A percentile compares a stretch with the other conserved stretches of the same genome.
phyloP scores from a whole-genome alignment of 768 basidiomycete genomes.

The Sporobolomyces phaffii region DNA sequence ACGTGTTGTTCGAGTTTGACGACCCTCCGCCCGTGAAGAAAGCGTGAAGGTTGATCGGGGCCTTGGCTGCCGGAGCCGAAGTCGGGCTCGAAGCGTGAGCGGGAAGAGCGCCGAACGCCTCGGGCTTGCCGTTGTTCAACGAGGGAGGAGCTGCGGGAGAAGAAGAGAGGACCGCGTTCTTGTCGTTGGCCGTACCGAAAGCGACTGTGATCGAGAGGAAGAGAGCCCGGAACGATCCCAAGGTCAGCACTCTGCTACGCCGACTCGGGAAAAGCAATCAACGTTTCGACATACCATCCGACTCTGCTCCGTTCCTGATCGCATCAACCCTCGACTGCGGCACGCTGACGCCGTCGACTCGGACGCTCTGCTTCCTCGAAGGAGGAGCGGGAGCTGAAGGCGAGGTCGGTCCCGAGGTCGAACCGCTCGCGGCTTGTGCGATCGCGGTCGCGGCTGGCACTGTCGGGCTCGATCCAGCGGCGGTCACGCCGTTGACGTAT shows the following conservation, averaged over 20 bases:
- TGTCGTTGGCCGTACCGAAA: conserved; percentile 38
- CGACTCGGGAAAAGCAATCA: too few species aligned
- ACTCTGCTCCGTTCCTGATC: conserved; percentile 24
- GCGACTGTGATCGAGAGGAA: conserved; percentile 9
- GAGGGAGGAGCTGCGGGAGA: conserved; percentile 36
- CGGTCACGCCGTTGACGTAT: conserved; percentile 31
- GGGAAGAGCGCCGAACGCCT: conserved; percentile 30
- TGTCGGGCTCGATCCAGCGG: conserved; percentile 22
- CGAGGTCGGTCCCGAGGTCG: conserved; percentile 14
- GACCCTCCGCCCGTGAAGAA: conserved; percentile 38
- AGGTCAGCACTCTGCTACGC: too few species aligned
- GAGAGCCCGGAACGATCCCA: background rate
- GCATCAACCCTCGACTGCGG: conserved; percentile 24
- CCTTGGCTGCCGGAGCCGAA: conserved; percentile 8
- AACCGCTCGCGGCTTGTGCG: conserved; percentile 22
- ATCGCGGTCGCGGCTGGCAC: conserved; percentile 26
- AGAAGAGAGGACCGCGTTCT: conserved; percentile 34
- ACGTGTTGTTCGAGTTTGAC: conserved; percentile 1
- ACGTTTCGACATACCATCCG: conserved; percentile 28
- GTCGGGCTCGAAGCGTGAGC: conserved; percentile 9
- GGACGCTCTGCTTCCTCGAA: conserved; percentile 29
- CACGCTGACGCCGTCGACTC: conserved; percentile 33
- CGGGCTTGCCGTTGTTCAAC: conserved; percentile 19
- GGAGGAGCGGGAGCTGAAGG: background rate
- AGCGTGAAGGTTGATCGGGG: conserved; percentile 35